Evolutionary conservation across 73 alveolate genomes (phyloP).

Genomic region (Paramecium biaurelia): DNA sequence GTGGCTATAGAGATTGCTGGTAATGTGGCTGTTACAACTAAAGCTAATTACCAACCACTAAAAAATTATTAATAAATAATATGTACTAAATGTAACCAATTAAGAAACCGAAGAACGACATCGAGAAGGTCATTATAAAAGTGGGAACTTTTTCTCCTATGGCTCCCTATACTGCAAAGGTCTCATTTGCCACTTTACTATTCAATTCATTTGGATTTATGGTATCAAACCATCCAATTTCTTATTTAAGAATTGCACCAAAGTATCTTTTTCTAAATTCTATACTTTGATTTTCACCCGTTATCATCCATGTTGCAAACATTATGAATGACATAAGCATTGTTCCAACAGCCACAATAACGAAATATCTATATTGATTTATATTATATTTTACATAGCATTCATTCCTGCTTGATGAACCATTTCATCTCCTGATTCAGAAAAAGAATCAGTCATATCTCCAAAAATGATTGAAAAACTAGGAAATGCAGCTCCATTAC

Average conservation of each 20-base stretch:
- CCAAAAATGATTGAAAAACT: conserved; percentile 70
- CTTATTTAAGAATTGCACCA: conserved; percentile 72
- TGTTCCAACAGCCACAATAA: conserved; percentile 56
- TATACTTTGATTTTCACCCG: conserved; percentile 59
- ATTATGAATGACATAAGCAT: conserved; percentile 49
- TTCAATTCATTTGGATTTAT: conserved; percentile 77
- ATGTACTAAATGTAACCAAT: conserved; percentile 63
- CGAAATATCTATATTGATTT: conserved; percentile 35
- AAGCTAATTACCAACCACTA: conserved; percentile 73
- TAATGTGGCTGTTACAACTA: conserved; percentile 69
- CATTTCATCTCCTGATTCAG: conserved; percentile 57
- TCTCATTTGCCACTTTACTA: conserved; percentile 71
- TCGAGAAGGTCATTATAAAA: conserved; percentile 68
- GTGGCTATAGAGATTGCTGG: conserved; percentile 40
- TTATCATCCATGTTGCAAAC: conserved; percentile 66
- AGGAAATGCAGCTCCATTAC: conserved; percentile 72
- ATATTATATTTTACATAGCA: background rate
- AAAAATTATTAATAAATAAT: conserved; percentile 39
- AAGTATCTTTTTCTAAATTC: conserved; percentile 72
- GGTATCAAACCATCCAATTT: conserved; percentile 82
- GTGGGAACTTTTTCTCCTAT: conserved; percentile 80
- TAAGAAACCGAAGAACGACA: conserved; percentile 70
- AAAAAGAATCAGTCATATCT: conserved; percentile 68
- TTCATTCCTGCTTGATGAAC: conserved; percentile 26
- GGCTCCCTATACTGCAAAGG: conserved; percentile 76